Evolutionary conservation across 306 rosid species (phyloP).

Genomic region (Glycine tomentella): DNA sequence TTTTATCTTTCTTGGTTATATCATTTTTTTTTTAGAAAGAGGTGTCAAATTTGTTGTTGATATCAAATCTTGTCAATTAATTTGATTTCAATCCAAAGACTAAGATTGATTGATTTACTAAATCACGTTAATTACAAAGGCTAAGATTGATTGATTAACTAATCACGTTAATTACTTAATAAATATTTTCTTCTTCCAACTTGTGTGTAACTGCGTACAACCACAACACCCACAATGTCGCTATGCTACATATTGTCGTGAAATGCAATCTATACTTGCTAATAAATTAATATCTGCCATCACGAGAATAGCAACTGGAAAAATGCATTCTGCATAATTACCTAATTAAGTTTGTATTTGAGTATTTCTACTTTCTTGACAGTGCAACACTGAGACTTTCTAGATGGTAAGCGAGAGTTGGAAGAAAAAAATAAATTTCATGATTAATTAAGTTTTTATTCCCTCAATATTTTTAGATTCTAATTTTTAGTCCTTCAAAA

Average conservation of each 20-base stretch:
- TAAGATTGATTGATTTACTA: background rate
- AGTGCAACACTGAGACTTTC: background rate
- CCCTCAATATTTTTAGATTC: background rate
- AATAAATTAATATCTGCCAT: background rate
- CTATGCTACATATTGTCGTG: background rate
- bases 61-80: background rate
- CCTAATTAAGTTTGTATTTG: background rate
- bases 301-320: background rate
- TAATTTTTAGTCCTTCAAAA: no score
- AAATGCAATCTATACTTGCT: no score
- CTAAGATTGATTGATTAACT: no score
- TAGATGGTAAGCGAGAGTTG: no score
- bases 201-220: background rate
- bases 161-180: background rate
- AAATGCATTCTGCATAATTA: background rate
- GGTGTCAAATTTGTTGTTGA: background rate
- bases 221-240: background rate
- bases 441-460: background rate
- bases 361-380: no score
- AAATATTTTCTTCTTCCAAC: background rate
- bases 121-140: no score
- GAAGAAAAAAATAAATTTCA: background rate
- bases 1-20: no score
- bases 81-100: background rate
- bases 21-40: background rate